Base-by-base conservation (phyloP, 1,139 yeast genomes). In the Yamadazyma buinensis region DNA sequence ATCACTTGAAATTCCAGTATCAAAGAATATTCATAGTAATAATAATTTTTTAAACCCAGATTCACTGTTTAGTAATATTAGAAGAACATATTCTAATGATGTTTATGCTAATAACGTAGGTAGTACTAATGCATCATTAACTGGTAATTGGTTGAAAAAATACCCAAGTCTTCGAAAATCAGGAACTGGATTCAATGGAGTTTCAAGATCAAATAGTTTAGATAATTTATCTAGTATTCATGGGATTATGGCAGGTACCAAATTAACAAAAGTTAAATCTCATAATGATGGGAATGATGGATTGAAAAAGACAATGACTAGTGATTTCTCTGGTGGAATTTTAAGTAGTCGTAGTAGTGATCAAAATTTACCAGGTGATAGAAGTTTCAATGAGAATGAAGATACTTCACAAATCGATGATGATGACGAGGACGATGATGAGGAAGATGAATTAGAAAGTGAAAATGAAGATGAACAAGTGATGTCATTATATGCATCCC, bases 1-100 rank as follows among this genome's bases (percentile, higher is more conserved):
- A 47, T 75, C 92, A 0, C 75, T 84, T 5, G 94, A 84, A 50
- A 84, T 84, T 15, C 82, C 85, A 1, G 1, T 52, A 66, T 21
- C 30, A 13, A 12, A 56, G 59, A 41, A 59, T 54, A 22, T 50
- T 59, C 6, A 25, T 23, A 33, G 28, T 21, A 38, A 35, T 22
- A 32, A 29, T 17, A 36, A 26, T 23, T 36, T 33, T 23, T 30
- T 31, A 6, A 34, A 37, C 18, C 26, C 26, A 9, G 18, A 15
- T 18, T 23, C 39, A 18, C 30, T 22, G 18, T 29, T 17, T 7
- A 21, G 13, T 9, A 28, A 25, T 20, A 13, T 36, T 19, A 5
- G 19, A 8, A 29, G 29, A 13, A 29, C 34, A 18, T 20, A 31
- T 12, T 35, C 38, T n/a, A 32, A 34, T 23, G 42, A 38, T 29